phyloP scores from a whole-genome alignment of 257 asterid species.

The Fraxinus pennsylvanica region DNA sequence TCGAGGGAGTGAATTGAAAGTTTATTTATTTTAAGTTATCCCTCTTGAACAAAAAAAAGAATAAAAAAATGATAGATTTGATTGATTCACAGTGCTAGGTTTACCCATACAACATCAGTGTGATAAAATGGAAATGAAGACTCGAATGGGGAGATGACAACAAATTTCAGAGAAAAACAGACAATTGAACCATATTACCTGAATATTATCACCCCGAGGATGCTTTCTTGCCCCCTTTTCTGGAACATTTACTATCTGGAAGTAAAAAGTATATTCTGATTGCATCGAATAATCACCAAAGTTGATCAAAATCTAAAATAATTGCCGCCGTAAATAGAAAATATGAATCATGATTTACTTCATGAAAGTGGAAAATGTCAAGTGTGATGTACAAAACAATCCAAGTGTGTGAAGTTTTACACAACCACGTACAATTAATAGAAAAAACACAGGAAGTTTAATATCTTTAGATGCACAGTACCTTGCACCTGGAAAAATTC shows the following conservation, averaged over 20 bases:
- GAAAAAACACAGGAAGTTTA: not conserved
- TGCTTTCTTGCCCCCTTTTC: slow-evolving; percentile 95
- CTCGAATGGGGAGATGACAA: slow-evolving; percentile 11
- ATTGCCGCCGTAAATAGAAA: not conserved
- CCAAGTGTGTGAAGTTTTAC: not conserved
- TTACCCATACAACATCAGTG: slow-evolving; percentile 1
- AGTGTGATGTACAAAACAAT: slow-evolving; percentile 11
- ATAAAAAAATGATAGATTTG: not conserved
- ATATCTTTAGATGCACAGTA: not conserved
- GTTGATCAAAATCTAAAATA: slow-evolving; percentile 13
- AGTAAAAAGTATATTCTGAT: slow-evolving; percentile 22
- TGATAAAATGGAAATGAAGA: slow-evolving; percentile 14
- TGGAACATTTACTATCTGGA: slow-evolving; percentile 90
- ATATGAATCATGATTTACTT: not conserved
- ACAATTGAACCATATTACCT: slow-evolving; percentile 48
- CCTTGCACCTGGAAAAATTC: not conserved
- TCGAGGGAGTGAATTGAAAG: not conserved
- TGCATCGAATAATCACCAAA: not conserved
- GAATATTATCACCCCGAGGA: slow-evolving; percentile 87
- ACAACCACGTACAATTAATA: not conserved
- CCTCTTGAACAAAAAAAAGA: not conserved
- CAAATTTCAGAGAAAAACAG: slow-evolving; percentile 22
- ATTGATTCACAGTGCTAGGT: slow-evolving; percentile 8
- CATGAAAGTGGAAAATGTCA: not conserved
- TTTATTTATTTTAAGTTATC: not conserved